Base-by-base conservation (phyloP, 164 flowering plant genomes). In the Kalanchoe fedtschenkoi region DNA sequence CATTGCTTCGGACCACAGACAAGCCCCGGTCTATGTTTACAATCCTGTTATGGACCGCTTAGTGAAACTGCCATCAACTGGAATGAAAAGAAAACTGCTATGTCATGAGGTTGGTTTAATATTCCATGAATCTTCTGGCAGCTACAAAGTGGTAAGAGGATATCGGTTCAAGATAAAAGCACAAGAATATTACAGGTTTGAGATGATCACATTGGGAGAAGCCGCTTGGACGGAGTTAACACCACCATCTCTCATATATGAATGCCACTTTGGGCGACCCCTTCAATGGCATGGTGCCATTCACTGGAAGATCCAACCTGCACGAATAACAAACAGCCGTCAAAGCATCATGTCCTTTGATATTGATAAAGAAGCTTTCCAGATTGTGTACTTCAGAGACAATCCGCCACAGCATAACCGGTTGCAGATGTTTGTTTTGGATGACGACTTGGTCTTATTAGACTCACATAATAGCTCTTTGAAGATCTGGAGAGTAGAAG, bases 131-230 rank as follows among this genome's bases (percentile, higher is more conserved):
- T 24, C 56, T 51, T 51, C 56, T 26, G 17, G 33, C 13, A 51
- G 32, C 2, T 51, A 51, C 56, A 51, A 51, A 28, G 56, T 51
- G 56, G 56, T 51, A 5, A 26, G 56, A 51, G 56, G 56, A n/a
- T 51, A 51, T 5, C 33, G 17, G 17, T 51, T 51, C 14, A 51
- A 51, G 32, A 51, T 26, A 26, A 26, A 51, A 17, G 10, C 8
- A 29, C 32, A 51, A 26, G 56, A 51, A 15, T 26, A 24, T 11
- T 26, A 51, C 56, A 24, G n/a, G 14, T 51, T 26, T 51, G 56
- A 51, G 17, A 51, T 51, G 32, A 51, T 51, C 21, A 26, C 56
- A 2, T 26, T 51, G 32, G 56, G 56, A 11, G 56, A 51, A 51
- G 28, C 56, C 13, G 33, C 33, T 10, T 51, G 56, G 56, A 51